Conservation (phyloP, 2,329 filamentous ascomycete species). For the Aschersonia sp. region DNA sequence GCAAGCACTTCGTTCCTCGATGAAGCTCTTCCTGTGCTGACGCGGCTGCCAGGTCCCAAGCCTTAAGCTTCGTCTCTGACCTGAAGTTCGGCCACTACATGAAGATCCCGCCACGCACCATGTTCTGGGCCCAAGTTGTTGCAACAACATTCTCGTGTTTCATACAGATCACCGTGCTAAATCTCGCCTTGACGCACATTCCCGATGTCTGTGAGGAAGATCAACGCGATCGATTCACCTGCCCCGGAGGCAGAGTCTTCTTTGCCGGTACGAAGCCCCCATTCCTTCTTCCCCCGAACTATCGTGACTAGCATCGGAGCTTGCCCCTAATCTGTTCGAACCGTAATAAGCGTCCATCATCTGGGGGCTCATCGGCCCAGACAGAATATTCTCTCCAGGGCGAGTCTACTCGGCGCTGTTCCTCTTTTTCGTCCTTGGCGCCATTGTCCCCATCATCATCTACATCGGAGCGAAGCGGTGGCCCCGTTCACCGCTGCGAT, state of each 20-base stretch:
- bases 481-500: conserved; percentile 33
- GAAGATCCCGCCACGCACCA: conserved; percentile 52
- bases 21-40: conserved; percentile 2
- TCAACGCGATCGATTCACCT: conserved; percentile 45
- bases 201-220: conserved; percentile 44
- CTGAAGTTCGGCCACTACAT: conserved; percentile 64
- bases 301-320: neutral
- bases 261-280: conserved; percentile 33
- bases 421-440: conserved; percentile 43
- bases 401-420: conserved; percentile 48
- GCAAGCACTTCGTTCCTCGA: neutral
- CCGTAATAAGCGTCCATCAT: conserved; percentile 40
- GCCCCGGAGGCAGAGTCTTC: conserved; percentile 48
- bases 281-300: neutral
- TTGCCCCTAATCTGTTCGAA: neutral
- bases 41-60: conserved; percentile 31
- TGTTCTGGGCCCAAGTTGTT: conserved; percentile 52
- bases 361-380: conserved; percentile 52
- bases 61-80: conserved; percentile 49
- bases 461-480: conserved; percentile 34
- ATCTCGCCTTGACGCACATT: conserved; percentile 47
- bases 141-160: conserved; percentile 53
- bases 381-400: conserved; percentile 47
- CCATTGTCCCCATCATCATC: conserved; percentile 34
- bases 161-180: conserved; percentile 50